Evolutionary conservation across 75 land plant species (phyloP).

Genomic region (Picea sitchensis): DNA sequence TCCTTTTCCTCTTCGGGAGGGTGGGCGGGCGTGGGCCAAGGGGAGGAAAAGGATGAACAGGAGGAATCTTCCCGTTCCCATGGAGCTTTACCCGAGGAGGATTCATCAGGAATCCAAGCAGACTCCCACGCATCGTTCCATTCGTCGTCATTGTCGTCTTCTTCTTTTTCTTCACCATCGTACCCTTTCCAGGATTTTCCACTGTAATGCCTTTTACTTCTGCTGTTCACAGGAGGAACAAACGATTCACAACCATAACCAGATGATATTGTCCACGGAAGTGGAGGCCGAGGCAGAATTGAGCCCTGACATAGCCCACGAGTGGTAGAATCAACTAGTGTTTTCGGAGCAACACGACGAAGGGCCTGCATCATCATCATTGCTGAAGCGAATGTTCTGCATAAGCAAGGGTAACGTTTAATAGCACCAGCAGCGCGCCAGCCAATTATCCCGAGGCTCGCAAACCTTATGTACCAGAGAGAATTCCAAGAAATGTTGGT

Average conservation of each 20-base stretch:
- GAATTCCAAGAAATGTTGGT: no score
- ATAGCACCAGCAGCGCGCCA: no score
- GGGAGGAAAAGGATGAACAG: slow-evolving; percentile 10
- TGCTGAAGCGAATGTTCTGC: no score
- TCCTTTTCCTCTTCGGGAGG: slow-evolving; percentile 35
- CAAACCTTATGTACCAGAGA: no score
- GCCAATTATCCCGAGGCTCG: no score
- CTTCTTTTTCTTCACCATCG: neutral
- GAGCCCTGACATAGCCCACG: neutral
- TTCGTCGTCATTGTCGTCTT: slow-evolving; percentile 29
- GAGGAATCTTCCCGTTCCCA: slow-evolving; percentile 49
- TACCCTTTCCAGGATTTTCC: neutral
- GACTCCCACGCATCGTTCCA: slow-evolving; percentile 80
- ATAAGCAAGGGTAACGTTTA: no score
- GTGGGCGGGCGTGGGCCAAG: neutral
- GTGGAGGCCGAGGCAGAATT: neutral
- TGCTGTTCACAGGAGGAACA: neutral
- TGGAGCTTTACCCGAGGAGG: slow-evolving; percentile 29
- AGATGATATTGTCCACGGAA: neutral
- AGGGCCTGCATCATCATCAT: neutral
- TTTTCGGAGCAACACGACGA: neutral
- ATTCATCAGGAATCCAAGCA: slow-evolving; percentile 65
- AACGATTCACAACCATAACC: neutral
- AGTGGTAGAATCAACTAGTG: neutral
- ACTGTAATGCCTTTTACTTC: neutral